Evolutionary conservation across 140 eudicot genomes (phyloP).

Genomic region (Anethum foeniculum): DNA sequence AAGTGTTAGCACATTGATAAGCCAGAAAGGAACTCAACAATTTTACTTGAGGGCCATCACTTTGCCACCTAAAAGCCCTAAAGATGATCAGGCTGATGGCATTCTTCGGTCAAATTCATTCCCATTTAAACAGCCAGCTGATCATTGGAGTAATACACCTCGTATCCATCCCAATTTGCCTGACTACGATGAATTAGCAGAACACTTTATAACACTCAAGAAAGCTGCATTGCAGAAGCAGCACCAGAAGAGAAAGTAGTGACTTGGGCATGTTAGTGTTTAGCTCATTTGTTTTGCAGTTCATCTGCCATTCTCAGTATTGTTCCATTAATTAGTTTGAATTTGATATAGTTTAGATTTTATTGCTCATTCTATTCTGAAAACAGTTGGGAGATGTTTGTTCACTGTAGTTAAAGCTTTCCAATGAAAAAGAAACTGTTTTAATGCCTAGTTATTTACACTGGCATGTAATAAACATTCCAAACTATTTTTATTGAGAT

Average conservation of each 20-base stretch:
- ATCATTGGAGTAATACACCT: constrained; percentile 3
- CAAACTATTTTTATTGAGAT: not conserved
- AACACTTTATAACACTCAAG: constrained; percentile 61
- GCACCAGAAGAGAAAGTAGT: constrained; percentile 3
- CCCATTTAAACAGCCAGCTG: constrained; percentile 24
- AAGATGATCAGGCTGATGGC: constrained; percentile 13
- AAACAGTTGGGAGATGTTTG: not conserved
- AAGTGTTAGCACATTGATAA: not conserved
- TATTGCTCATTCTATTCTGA: not conserved
- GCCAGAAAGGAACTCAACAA: not conserved
- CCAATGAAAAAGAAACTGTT: not conserved
- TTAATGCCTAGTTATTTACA: not conserved
- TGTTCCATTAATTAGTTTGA: not conserved
- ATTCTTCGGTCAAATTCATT: constrained; percentile 29
- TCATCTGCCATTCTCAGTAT: not conserved
- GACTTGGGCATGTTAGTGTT: not conserved
- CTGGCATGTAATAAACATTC: not conserved
- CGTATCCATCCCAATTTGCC: constrained; percentile 86
- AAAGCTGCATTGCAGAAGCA: constrained; percentile 30
- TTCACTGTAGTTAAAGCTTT: not conserved
- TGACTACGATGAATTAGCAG: constrained; percentile 62
- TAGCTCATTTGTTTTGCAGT: not conserved
- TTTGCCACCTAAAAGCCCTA: constrained; percentile 35
- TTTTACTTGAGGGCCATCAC: constrained; percentile 37
- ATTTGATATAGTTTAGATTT: not conserved